Evolutionary conservation across 805 yeast species (phyloP), one percentile per base, ranked within the genome.

Genomic region (Brettanomyces naardenensis): DNA sequence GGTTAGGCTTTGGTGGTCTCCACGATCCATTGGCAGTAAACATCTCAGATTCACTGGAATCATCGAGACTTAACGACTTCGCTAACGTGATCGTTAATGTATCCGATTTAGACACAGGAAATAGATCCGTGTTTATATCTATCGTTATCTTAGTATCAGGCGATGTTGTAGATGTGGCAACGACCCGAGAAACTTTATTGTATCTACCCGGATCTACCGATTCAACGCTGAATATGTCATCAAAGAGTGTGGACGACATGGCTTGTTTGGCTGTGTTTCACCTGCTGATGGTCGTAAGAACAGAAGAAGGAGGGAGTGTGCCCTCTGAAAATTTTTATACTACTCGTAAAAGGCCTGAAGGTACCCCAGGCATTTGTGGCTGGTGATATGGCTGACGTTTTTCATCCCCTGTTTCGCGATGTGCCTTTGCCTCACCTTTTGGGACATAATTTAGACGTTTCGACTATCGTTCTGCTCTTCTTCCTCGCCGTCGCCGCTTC

Each of bases 81-180:
- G 97, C 95, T 41, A 90, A 65, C 25, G 95, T 84, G 39, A 92
- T 72, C 5, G 97, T 86, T 49, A 90, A 67, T 19, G 88, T 77
- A 54, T 86, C 95, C 42, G 78, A 77, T 41, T 68, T 65, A 40
- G 73, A 65, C 23, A 90, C 86, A 18, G 97, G 96, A 68, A 87
- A 90, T 46, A 92, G 69, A 58, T 90, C 98, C 31, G 86, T 75
- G 65, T 92, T 90, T 58, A 90, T 73, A 61, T 90, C 98, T 46
- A 90, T 69, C 4, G 95, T 83, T 54, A 90, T 73, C 50, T 80
- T 81, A 47, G 89, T 78, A 47, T 83, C 94, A 42, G 72, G 68
- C 33, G 87, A 75, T 25, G 95, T 78, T 32, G 89, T 81, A 19
- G 96, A 86, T 46, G 78, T 78, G 15, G 92, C 97, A 51, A 84